Evolutionary conservation across 176 grass and related monocot species (phyloP).

Genomic region (Ensete glaucum): DNA sequence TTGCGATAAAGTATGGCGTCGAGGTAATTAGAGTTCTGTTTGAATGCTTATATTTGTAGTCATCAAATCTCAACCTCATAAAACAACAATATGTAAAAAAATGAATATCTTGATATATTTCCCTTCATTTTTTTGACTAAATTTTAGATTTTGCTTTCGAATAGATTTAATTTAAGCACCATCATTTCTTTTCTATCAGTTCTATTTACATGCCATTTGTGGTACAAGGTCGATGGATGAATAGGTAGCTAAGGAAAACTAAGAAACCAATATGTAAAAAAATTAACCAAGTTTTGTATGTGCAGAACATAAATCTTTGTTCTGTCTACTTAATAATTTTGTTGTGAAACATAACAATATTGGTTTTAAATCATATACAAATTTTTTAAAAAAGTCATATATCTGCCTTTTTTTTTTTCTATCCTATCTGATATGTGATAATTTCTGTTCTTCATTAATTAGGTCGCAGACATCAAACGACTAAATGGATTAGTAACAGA

Average conservation of each 20-base stretch:
- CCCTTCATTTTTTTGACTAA: background rate
- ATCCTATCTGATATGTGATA: background rate
- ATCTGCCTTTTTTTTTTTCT: background rate
- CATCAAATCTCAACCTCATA: no score
- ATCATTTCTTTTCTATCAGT: background rate
- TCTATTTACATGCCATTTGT: background rate
- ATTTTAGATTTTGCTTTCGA: background rate
- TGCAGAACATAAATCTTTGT: no score
- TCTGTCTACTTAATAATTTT: no score
- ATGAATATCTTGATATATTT: no score
- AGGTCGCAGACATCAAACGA: conserved; percentile 71
- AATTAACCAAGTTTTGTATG: background rate
- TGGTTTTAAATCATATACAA: no score
- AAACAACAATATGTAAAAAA: no score
- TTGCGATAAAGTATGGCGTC: conserved; percentile 18
- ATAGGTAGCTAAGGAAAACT: background rate
- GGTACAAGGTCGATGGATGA: background rate
- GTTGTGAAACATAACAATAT: no score
- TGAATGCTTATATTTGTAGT: background rate
- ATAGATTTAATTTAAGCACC: background rate
- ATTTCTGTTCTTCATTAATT: background rate
- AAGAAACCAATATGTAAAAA: no score
- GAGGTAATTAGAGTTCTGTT: conserved; percentile 10
- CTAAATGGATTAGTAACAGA: conserved; percentile 74
- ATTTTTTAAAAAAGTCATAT: no score